Evolutionary conservation across 1,139 yeast species (phyloP).

Genomic region (Wickerhamomyces sp.): DNA sequence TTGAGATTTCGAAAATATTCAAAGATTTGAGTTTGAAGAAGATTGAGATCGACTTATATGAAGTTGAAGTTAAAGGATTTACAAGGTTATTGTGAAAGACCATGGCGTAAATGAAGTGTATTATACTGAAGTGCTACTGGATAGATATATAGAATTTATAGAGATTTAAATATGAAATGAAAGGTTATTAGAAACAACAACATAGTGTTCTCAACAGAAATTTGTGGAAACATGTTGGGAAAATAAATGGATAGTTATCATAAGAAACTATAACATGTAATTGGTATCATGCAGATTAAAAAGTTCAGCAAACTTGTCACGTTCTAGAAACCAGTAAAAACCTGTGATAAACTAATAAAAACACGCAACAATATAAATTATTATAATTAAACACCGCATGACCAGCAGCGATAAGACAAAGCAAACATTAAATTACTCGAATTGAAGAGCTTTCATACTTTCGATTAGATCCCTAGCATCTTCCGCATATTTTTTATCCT

Average conservation of each 20-base stretch:
- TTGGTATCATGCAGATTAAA: no score
- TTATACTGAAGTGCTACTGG: neutral
- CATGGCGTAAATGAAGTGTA: neutral
- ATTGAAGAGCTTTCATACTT: slow-evolving; percentile 11
- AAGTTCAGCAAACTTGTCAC: no score
- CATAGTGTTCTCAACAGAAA: no score
- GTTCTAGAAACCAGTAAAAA: no score
- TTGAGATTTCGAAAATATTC: slow-evolving; percentile 16
- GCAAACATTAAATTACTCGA: neutral
- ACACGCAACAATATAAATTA: neutral
- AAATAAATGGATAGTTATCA: no score
- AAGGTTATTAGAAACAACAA: no score
- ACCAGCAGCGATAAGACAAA: neutral
- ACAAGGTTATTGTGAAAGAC: slow-evolving; percentile 16
- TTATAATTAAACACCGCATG: no score
- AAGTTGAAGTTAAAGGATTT: slow-evolving; percentile 10
- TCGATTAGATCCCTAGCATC: slow-evolving; percentile 24
- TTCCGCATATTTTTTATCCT: slow-evolving; percentile 18
- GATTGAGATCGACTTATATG: slow-evolving; percentile 20
- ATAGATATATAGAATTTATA: neutral
- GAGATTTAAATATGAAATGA: no score
- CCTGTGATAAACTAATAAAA: no score
- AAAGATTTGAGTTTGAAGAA: slow-evolving; percentile 10
- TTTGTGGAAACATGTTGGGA: no score
- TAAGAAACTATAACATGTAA: no score